Percentiles rank a stretch among this genome's conserved stretches.
phyloP scores from a whole-genome alignment of 1,284 basidiomycete genomes.

The Garcileccinum viscosum region DNA sequence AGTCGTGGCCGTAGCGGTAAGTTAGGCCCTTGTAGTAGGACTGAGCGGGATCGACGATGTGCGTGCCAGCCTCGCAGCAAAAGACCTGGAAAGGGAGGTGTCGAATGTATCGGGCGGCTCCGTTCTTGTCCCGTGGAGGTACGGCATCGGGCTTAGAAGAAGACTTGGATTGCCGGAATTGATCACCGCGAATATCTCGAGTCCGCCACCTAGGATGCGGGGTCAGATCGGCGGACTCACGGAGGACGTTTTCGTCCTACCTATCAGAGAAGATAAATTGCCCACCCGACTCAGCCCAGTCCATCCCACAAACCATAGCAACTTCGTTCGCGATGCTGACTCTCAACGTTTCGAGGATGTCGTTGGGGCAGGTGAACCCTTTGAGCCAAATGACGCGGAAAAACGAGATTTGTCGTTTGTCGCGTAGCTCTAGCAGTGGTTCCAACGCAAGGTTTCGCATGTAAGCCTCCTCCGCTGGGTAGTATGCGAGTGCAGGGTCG shows the following conservation, averaged over 20 bases:
- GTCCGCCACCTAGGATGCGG: conserved; percentile 79
- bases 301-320: conserved; percentile 97
- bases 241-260: conserved; percentile 45
- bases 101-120: conserved; percentile 82
- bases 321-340: conserved; percentile 89
- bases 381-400: conserved; percentile 94
- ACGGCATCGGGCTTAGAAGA: conserved; percentile 89
- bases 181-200: conserved; percentile 92
- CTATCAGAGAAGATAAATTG: conserved; percentile 97
- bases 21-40: conserved; percentile 88
- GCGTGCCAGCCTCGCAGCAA: conserved; percentile 95
- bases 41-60: conserved; percentile 91
- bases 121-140: conserved; percentile 83
- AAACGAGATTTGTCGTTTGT: conserved; percentile 81
- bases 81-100: conserved; percentile 97
- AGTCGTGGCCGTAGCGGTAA: conserved; percentile 82
- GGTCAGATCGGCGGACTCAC: neutral
- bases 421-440: conserved; percentile 83
- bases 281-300: conserved; percentile 96
- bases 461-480: conserved; percentile 91
- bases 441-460: conserved; percentile 91
- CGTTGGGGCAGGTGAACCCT: conserved; percentile 95
- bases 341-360: conserved; percentile 92
- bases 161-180: conserved; percentile 93
- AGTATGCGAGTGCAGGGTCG: conserved; percentile 86